Base-by-base conservation (phyloP, 192 early-diverging fungal species). In the Anaeromyces robustus region DNA sequence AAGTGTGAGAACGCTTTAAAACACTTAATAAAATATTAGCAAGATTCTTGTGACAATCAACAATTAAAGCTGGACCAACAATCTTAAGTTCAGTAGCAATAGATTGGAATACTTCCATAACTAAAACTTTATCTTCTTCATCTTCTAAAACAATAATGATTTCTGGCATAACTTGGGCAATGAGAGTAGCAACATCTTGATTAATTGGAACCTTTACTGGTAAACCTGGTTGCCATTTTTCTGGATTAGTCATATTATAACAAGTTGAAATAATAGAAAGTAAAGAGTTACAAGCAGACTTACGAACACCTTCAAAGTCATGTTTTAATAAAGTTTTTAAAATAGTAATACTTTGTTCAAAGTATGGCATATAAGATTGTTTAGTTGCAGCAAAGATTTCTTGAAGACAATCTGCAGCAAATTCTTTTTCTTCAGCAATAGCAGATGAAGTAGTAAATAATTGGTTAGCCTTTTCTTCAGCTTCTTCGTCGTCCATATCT, bases 381-480 rank as follows among this genome's bases (percentile, higher is more conserved):
- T 86, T 81, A 17, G 95, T 94, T 79, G 92, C 89, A 80, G 89
- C 88, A 86, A 97, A 97, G 29, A 97, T 83, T 85, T 97, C 94
- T 77, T 94, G 95, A 78, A 95, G 88, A 14, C 93, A 93, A 81
- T 96, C 95, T 32, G 92, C 93, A 30, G 96, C 95, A 78, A 94
- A 90, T 84, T 97, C 96, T 87, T 97, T 97, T 83, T 97, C 96
- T 68, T 96, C 94, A 7, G 95, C 94, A 84, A 97, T 88, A 29
- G 92, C 95, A 30, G 93, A 93, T 81, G 89, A 92, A 78, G 94
- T 87, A 29, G 87, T 89, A 79, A 92, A 86, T 68, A 68, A 68
- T n/a, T 34, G 80, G 31, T 77, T 32, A 22, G 81, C 32, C 19
- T 82, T 77, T 29, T 86, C 85, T 41, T 86, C 86, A 68, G 82